phyloP scores from a whole-genome alignment of 73 alveolate species.

The Paramecium primaurelia region DNA sequence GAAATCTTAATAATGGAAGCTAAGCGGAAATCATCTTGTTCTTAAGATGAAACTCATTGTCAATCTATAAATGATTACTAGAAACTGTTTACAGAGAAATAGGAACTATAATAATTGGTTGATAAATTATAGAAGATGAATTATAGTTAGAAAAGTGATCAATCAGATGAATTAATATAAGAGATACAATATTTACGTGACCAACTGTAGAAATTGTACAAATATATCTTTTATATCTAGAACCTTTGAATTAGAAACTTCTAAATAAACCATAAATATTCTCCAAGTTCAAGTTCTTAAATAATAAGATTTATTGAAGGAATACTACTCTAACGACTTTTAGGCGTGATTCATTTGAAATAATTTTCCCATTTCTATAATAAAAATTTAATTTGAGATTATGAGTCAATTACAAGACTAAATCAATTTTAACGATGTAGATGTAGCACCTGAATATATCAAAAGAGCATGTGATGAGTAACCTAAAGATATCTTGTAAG shows the following conservation, averaged over 20 bases:
- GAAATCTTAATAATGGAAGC: not conserved
- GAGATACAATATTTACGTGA: not conserved
- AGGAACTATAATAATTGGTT: not conserved
- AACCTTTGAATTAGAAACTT: not conserved
- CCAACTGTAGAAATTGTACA: not conserved
- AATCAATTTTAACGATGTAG: not conserved
- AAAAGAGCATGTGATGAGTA: not conserved
- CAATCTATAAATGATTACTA: not conserved
- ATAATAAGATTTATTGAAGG: not conserved
- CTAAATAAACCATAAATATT: not conserved
- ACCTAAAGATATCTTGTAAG: not conserved
- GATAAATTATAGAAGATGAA: not conserved
- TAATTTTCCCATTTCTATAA: not conserved
- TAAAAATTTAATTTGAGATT: conserved; percentile 4
- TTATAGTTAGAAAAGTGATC: not conserved
- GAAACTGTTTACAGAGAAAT: not conserved
- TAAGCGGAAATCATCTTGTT: not conserved
- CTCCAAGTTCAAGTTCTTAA: not conserved
- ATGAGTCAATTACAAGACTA: not conserved
- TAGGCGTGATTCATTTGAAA: not conserved
- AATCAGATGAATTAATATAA: not conserved
- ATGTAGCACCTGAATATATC: not conserved
- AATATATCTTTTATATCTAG: not conserved
- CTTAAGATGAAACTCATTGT: not conserved
- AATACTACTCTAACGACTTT: not conserved